phyloP scores from a whole-genome alignment of 805 yeast genomes.

The Dipodascus geniculatus region DNA sequence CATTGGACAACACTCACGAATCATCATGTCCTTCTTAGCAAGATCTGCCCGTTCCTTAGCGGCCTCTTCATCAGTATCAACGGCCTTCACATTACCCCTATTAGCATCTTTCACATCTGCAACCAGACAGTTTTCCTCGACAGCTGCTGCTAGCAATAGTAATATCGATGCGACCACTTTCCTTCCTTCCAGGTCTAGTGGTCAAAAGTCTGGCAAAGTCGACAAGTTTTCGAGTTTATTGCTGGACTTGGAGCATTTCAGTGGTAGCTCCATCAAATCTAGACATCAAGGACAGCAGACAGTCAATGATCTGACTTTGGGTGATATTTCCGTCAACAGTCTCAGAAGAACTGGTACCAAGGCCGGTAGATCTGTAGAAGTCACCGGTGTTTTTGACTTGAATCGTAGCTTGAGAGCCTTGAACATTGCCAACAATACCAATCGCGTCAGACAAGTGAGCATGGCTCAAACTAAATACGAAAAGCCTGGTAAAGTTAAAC shows the following conservation, averaged over 20 bases:
- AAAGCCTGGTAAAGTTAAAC: constrained; percentile 25
- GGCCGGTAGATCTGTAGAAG: constrained; percentile 24
- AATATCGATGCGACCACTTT: not conserved
- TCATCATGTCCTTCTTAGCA: too few relatives aligned
- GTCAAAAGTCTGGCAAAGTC: not conserved
- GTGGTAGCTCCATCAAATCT: not conserved
- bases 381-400: constrained; percentile 14
- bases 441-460: constrained; percentile 19
- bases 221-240: not conserved
- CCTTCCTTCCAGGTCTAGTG: not conserved
- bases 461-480: constrained; percentile 22
- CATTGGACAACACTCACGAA: not conserved
- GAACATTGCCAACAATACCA: constrained; percentile 18
- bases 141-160: not conserved
- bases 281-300: not conserved
- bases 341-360: constrained; percentile 23
- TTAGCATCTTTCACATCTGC: too few relatives aligned
- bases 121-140: not conserved
- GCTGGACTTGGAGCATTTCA: not conserved
- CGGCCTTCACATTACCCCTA: too few relatives aligned
- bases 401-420: constrained; percentile 18
- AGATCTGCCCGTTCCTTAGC: not conserved
- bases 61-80: not conserved
- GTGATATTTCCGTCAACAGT: constrained; percentile 5
- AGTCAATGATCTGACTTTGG: not conserved